Conservation (phyloP, 2,329 filamentous ascomycete species). For the Cladosporium sp. region DNA sequence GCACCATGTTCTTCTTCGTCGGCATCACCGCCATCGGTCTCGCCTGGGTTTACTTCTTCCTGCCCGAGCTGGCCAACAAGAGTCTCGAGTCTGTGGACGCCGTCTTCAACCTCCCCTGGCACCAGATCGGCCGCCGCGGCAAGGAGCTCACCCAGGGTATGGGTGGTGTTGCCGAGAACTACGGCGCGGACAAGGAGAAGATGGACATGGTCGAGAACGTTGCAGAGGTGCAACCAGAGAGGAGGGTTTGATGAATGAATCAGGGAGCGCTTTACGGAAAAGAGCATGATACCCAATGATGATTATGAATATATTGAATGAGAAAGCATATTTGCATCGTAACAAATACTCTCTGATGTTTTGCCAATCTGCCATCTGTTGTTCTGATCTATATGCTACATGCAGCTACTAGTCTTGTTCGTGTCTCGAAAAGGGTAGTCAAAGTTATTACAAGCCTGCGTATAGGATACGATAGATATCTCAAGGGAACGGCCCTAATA, state of each 20-base stretch:
- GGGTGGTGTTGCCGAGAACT: conserved; percentile 29
- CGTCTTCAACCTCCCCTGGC: conserved; percentile 66
- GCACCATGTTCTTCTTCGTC: conserved; percentile 77
- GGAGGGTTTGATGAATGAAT: conserved; percentile 6
- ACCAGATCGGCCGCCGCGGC: conserved; percentile 62
- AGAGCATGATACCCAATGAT: background rate
- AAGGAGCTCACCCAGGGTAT: conserved; percentile 30
- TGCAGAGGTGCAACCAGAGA: conserved; percentile 20
- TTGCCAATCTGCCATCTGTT: no score
- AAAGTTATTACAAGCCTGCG: no score
- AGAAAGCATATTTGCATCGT: background rate
- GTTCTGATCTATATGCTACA: no score
- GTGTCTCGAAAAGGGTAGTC: no score
- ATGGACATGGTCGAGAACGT: conserved; percentile 28
- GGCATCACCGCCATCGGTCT: conserved; percentile 66
- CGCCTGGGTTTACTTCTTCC: conserved; percentile 61
- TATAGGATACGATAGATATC: no score
- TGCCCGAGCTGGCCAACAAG: conserved; percentile 52
- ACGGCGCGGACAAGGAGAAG: conserved; percentile 28
- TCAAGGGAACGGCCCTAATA: no score
- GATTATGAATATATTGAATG: background rate
- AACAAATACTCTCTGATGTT: background rate
- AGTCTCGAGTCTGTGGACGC: conserved; percentile 60
- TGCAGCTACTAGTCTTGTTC: no score
- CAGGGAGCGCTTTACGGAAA: background rate